A percentile compares a stretch with the other conserved stretches of the same genome.
Evolutionary conservation across 2,329 filamentous ascomycete genomes (phyloP).

Genomic region (Sporothrix protearum): DNA sequence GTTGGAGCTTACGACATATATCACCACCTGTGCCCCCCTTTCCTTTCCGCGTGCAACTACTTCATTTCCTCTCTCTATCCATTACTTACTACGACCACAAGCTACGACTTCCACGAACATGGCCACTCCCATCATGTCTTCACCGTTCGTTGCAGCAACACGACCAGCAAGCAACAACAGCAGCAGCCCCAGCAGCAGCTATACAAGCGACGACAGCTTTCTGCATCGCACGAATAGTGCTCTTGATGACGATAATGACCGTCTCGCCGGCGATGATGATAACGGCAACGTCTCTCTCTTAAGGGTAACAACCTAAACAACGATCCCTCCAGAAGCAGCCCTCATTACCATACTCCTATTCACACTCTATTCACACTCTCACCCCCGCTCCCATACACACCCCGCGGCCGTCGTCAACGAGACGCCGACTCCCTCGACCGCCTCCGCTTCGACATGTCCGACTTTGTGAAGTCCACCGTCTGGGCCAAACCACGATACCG

Average conservation of each 20-base stretch:
- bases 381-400: neutral
- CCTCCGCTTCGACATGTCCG: slow-evolving; percentile 24
- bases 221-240: neutral
- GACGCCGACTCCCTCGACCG: neutral
- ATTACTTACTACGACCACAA: neutral
- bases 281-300: slow-evolving; percentile 13
- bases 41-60: neutral
- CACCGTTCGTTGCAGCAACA: neutral
- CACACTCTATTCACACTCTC: too few relatives aligned
- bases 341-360: neutral
- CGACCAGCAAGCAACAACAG: neutral
- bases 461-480: slow-evolving; percentile 26
- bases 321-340: neutral
- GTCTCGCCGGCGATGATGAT: neutral
- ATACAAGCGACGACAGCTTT: neutral
- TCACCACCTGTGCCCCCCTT: neutral
- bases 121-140: neutral
- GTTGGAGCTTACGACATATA: neutral
- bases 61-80: neutral
- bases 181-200: slow-evolving; percentile 1
- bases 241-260: neutral
- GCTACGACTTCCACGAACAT: too few relatives aligned
- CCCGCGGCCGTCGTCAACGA: slow-evolving; percentile 5
- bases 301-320: too few relatives aligned
- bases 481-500: slow-evolving; percentile 35